A percentile compares a stretch with the other conserved stretches of the same genome.
Evolutionary conservation across 768 basidiomycete species (phyloP).

Genomic region (Asterophora parasitica): DNA sequence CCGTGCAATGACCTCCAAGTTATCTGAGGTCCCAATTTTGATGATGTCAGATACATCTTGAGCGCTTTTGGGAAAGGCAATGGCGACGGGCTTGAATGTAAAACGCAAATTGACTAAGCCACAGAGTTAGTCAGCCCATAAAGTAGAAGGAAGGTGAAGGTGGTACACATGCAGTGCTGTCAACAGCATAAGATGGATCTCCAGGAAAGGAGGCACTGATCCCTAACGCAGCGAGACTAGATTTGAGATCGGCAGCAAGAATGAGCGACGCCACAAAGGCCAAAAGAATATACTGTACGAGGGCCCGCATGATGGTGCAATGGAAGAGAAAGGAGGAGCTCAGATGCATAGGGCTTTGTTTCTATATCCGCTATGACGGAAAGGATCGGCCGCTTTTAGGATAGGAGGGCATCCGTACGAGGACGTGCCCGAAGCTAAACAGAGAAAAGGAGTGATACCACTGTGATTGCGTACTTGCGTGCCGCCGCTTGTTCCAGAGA

Average conservation of each 20-base stretch:
- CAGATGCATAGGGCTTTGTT: too few species aligned
- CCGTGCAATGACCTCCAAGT: slow-evolving; percentile 36
- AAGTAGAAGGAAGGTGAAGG: background rate
- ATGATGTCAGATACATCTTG: slow-evolving; percentile 34
- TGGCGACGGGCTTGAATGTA: slow-evolving; percentile 31
- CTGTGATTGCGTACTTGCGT: too few species aligned
- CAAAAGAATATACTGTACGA: background rate
- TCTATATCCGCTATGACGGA: too few species aligned
- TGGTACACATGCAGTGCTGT: slow-evolving; percentile 17
- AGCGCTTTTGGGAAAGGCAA: slow-evolving; percentile 31
- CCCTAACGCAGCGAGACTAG: slow-evolving; percentile 6
- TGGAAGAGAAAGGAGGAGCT: too few species aligned
- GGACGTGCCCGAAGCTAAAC: background rate
- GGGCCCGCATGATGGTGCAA: too few species aligned
- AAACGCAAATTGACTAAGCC: slow-evolving; percentile 36
- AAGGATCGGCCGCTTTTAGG: too few species aligned
- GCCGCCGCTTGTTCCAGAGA: too few species aligned
- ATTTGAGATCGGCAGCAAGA: slow-evolving; percentile 8
- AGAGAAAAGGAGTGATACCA: too few species aligned
- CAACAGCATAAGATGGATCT: slow-evolving; percentile 14
- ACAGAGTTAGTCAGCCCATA: background rate
- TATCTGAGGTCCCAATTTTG: slow-evolving; percentile 25
- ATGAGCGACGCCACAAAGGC: background rate
- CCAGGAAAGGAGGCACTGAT: slow-evolving; percentile 19
- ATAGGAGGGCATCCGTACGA: too few species aligned